Conservation (phyloP, 106 monocot species). For the Ottelia alismoides region DNA sequence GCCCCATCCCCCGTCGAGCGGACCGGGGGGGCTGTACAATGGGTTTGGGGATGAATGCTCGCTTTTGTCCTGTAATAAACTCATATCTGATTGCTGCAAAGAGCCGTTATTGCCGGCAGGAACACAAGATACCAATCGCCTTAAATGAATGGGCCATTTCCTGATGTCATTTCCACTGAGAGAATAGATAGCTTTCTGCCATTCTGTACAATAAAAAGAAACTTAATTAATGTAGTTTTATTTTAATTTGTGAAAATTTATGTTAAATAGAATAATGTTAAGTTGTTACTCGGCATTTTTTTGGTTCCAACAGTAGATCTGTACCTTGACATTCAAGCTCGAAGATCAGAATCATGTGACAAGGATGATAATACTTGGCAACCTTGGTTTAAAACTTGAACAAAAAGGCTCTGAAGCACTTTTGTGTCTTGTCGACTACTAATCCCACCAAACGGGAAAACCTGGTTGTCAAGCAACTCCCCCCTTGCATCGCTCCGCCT, state of each 20-base stretch:
- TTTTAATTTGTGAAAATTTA: too few relatives aligned
- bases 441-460: conserved; percentile 90
- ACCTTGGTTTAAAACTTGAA: conserved; percentile 79
- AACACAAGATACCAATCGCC: conserved; percentile 38
- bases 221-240: too few relatives aligned
- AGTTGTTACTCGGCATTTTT: too few relatives aligned
- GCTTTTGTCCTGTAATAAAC: conserved; percentile 63
- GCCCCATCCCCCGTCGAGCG: too few relatives aligned
- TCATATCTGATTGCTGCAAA: conserved; percentile 61
- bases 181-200: conserved; percentile 93
- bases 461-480: conserved; percentile 73
- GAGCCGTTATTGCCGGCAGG: conserved; percentile 34
- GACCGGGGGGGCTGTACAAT: conserved; percentile 67
- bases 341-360: conserved; percentile 42
- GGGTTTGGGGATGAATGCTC: conserved; percentile 63
- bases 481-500: conserved; percentile 94
- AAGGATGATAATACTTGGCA: conserved; percentile 73
- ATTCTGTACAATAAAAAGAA: conserved; percentile 58
- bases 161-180: conserved; percentile 87
- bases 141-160: conserved; percentile 84
- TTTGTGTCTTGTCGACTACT: conserved; percentile 94
- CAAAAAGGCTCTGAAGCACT: conserved; percentile 74
- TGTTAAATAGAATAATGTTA: too few relatives aligned
- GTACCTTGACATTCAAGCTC: conserved; percentile 99
- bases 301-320: conserved; percentile 1